These are phyloP conservation scores for Neospora caninum DNA, from an alignment of 169 alveolate genomes.

Conservation along the genomic window DNA sequence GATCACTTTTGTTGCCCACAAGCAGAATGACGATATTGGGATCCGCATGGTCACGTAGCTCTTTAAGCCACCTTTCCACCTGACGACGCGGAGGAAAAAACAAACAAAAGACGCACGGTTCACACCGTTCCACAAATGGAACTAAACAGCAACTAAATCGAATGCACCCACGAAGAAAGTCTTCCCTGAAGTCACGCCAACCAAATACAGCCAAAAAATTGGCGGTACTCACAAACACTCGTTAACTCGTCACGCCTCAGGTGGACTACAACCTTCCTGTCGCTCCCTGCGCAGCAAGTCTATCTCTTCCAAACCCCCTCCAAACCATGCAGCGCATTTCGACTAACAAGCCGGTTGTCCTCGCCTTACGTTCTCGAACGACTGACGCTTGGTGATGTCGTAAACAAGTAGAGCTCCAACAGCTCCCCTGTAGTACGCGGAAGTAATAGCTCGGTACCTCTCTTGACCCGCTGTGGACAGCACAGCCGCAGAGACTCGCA, in stretches of 20 bases:
- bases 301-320: too few species aligned
- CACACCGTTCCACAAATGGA: background rate
- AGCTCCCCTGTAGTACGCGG: conserved; percentile 99
- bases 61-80: conserved; percentile 95
- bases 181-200: too few species aligned
- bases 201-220: too few species aligned
- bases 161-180: background rate
- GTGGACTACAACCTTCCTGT: too few species aligned
- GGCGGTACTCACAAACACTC: too few species aligned
- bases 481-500: background rate
- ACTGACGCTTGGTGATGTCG: conserved; percentile 95
- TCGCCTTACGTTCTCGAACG: conserved; percentile 91
- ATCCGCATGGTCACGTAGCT: conserved; percentile 97
- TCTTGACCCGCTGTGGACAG: conserved; percentile 97
- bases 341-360: too few species aligned
- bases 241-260: too few species aligned
- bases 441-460: conserved; percentile 98
- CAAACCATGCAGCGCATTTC: too few species aligned
- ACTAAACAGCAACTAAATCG: background rate
- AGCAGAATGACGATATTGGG: conserved; percentile 94
- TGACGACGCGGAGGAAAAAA: background rate
- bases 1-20: conserved; percentile 98
- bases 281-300: too few species aligned
- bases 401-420: conserved; percentile 98
- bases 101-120: background rate